These are phyloP conservation scores for Cercophora scortea DNA, from an alignment of 495 filamentous ascomycete genomes.

Conservation along the genomic window DNA sequence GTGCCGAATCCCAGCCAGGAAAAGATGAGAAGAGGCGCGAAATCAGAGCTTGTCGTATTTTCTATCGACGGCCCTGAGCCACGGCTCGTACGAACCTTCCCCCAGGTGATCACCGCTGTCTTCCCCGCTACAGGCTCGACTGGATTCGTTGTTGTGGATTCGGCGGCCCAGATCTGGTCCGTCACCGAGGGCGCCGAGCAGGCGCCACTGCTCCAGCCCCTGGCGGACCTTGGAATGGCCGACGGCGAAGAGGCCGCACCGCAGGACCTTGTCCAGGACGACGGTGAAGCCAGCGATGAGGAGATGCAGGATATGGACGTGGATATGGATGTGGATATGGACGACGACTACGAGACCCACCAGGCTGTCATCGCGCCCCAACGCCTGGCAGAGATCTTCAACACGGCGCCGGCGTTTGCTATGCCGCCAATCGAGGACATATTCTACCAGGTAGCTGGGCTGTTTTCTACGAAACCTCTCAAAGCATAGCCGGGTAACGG, in stretches of 20 bases:
- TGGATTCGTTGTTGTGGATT: constrained; percentile 55
- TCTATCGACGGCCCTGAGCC: constrained; percentile 39
- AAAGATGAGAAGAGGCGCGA: constrained; percentile 18
- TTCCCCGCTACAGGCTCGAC: constrained; percentile 43
- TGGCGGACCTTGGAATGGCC: constrained; percentile 39
- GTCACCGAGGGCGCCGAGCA: constrained; percentile 42
- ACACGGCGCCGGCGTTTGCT: constrained; percentile 62
- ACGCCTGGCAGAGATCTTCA: constrained; percentile 65
- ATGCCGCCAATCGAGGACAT: constrained; percentile 71
- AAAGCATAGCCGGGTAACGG: background rate
- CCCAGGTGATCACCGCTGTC: constrained; percentile 46
- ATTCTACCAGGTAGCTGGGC: constrained; percentile 63
- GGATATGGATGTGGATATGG: constrained; percentile 25
- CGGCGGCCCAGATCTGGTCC: constrained; percentile 49
- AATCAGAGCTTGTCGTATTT: constrained; percentile 51
- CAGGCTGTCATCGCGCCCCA: constrained; percentile 53
- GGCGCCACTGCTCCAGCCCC: constrained; percentile 40
- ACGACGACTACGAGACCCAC: constrained; percentile 30
- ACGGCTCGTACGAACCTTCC: constrained; percentile 37
- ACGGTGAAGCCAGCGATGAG: constrained; percentile 43
- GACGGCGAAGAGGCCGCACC: constrained; percentile 14
- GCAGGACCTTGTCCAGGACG: constrained; percentile 20
- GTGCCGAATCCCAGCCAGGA: constrained; percentile 16
- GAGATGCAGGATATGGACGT: constrained; percentile 29
- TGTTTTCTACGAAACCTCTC: constrained; percentile 45